Percentiles rank a stretch among this genome's conserved stretches.
Conservation (phyloP, 768 basidiomycete genomes). For the Sporobolomyces pararoseus region DNA sequence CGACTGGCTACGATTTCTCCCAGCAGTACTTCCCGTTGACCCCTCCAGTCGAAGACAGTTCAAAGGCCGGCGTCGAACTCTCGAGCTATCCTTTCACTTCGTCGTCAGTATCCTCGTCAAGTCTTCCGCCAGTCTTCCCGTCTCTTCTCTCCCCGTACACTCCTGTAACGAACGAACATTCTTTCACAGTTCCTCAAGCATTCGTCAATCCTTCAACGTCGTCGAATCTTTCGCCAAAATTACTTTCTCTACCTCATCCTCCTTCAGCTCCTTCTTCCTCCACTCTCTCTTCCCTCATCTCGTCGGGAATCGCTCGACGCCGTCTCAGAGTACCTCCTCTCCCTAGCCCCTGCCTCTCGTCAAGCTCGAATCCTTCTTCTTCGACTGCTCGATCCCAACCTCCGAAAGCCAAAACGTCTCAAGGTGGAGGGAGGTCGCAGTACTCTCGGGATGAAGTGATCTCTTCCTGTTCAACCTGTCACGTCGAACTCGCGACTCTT, state of each 20-base stretch:
- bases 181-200: background rate
- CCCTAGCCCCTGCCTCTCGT: background rate
- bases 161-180: background rate
- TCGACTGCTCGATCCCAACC: background rate
- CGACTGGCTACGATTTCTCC: background rate
- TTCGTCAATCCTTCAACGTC: background rate
- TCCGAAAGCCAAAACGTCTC: background rate
- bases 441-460: background rate
- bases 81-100: background rate
- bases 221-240: background rate
- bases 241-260: background rate
- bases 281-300: background rate
- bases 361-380: background rate
- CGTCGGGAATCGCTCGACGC: background rate
- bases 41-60: too few species aligned
- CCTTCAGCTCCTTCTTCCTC: background rate
- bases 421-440: background rate
- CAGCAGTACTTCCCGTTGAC: too few species aligned
- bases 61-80: too few species aligned
- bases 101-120: too few species aligned
- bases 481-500: background rate
- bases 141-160: background rate
- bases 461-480: background rate
- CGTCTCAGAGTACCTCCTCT: background rate
- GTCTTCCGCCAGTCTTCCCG: background rate